phyloP scores from a whole-genome alignment of 768 basidiomycete genomes.

The Hygrophoropsis aurantiaca region DNA sequence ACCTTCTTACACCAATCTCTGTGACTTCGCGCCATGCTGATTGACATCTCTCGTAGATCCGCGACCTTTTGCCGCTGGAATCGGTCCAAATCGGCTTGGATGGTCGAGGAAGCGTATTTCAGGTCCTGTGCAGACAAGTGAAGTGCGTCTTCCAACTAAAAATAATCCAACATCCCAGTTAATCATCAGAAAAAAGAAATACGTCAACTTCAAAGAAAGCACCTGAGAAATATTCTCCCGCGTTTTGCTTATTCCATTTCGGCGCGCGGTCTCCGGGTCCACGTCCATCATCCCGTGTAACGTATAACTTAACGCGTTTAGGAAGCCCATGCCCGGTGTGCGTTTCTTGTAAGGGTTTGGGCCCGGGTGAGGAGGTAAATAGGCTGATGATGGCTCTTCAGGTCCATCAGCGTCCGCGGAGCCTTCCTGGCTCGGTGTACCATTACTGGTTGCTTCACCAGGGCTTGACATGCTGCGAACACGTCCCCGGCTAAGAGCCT shows the following conservation, averaged over 20 bases:
- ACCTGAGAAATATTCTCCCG: conserved; percentile 95
- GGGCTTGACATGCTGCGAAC: conserved; percentile 22
- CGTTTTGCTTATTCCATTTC: conserved; percentile 92
- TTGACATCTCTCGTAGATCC: conserved; percentile 91
- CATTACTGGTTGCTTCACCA: conserved; percentile 23
- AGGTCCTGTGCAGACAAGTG: conserved; percentile 91
- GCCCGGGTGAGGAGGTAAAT: conserved; percentile 78
- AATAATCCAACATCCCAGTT: conserved; percentile 10
- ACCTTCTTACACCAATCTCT: conserved; percentile 98
- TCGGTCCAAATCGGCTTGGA: conserved; percentile 95
- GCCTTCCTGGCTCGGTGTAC: conserved; percentile 22
- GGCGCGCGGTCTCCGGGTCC: conserved; percentile 92
- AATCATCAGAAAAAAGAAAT: conserved; percentile 12
- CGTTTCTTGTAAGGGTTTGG: conserved; percentile 64
- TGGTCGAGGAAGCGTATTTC: conserved; percentile 93
- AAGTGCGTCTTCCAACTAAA: conserved; percentile 90
- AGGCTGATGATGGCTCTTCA: conserved; percentile 46
- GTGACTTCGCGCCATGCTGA: conserved; percentile 86
- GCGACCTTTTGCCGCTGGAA: conserved; percentile 99
- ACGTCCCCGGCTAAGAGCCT: conserved; percentile 71
- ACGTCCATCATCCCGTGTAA: conserved; percentile 98
- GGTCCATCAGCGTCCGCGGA: conserved; percentile 31
- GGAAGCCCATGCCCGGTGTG: conserved; percentile 78
- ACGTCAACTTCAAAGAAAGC: conserved; percentile 16
- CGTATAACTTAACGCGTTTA: conserved; percentile 92